phyloP scores from a whole-genome alignment of 257 asterid species.

The Gentiana dahurica region DNA sequence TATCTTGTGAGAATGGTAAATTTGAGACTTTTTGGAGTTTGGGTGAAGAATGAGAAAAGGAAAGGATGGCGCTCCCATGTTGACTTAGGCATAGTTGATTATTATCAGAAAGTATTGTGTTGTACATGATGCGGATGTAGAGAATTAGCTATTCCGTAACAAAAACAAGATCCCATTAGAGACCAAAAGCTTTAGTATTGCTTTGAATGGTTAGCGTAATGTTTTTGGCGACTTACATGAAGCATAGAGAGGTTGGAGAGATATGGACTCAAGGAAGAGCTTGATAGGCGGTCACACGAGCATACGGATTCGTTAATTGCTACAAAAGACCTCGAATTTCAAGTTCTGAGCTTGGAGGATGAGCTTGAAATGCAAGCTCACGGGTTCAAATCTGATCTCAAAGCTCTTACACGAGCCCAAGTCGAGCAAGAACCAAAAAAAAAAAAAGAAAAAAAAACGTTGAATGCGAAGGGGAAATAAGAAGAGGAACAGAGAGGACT shows the following conservation, averaged over 20 bases:
- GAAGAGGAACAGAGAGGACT: too few relatives aligned
- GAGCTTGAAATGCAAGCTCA: too few relatives aligned
- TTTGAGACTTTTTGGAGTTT: constrained; percentile 85
- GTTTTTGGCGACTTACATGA: constrained; percentile 48
- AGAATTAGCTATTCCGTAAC: constrained; percentile 71
- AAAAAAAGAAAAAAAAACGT: too few relatives aligned
- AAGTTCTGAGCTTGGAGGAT: too few relatives aligned
- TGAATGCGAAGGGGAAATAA: too few relatives aligned
- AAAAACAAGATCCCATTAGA: constrained; percentile 37
- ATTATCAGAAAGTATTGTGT: constrained; percentile 78
- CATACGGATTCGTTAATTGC: too few relatives aligned
- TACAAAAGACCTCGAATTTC: too few relatives aligned
- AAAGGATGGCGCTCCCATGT: constrained; percentile 24
- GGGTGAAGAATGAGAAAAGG: constrained; percentile 65
- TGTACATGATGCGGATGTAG: constrained; percentile 84
- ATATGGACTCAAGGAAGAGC: constrained; percentile 55
- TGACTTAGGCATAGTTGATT: constrained; percentile 60
- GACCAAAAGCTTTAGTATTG: constrained; percentile 73
- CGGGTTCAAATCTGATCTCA: too few relatives aligned
- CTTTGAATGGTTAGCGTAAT: constrained; percentile 86
- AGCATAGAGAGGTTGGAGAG: constrained; percentile 73
- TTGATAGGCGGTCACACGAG: too few relatives aligned
- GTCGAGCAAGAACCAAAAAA: too few relatives aligned
- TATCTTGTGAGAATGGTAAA: constrained; percentile 66
- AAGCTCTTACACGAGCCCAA: too few relatives aligned